Base-by-base conservation (phyloP, 441 rosid genomes). In the Breynia disticha region DNA sequence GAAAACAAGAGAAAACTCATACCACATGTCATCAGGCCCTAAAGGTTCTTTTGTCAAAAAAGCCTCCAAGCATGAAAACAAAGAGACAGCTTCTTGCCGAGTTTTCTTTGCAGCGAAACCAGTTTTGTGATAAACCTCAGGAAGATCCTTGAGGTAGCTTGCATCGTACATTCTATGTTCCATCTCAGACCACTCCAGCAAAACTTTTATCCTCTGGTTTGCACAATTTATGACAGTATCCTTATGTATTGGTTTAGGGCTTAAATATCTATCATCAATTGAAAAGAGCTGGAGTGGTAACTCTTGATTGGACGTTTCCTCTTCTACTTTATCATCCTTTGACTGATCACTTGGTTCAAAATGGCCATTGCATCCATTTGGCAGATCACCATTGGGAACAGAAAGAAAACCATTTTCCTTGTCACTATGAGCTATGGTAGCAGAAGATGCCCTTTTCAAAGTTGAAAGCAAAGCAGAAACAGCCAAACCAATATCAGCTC, bases 1-100 rank as follows among this genome's bases (percentile, higher is more conserved):
- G 20, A 41, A 11, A 28, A 52, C 3, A 1, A 35, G n/a, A n/a
- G 10, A 21, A 11, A 16, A 19, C 1, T 16, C 59, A 48, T 53
- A 86, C 95, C 95, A 82, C 95, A 82, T 86, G 72, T 86, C 90
- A 61, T 82, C 90, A 22, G 86, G 95, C 66, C 95, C 95, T 58
- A 86, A 66, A 28, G 95, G 95, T 64, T 82, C 95, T 68, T 82
- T 87, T 4, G 66, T 84, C 76, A 86, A 75, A 77, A 86, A 86
- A 19, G 86, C 82, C 78, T 82, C 84, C 67, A 82, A 72, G 70
- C 90, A 86, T 48, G 79, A 79, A 74, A 79, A 79, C 47, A 86
- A 60, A 46, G 90, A 86, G 55, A 82, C 72, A 44, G 76, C 79
- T 69, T 82, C 90, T 52, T 79, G 82, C 61, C 70, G 75, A 50